A percentile compares a stretch with the other conserved stretches of the same genome.
phyloP scores from a whole-genome alignment of 768 basidiomycete species.

The Lactarius hengduanensis region DNA sequence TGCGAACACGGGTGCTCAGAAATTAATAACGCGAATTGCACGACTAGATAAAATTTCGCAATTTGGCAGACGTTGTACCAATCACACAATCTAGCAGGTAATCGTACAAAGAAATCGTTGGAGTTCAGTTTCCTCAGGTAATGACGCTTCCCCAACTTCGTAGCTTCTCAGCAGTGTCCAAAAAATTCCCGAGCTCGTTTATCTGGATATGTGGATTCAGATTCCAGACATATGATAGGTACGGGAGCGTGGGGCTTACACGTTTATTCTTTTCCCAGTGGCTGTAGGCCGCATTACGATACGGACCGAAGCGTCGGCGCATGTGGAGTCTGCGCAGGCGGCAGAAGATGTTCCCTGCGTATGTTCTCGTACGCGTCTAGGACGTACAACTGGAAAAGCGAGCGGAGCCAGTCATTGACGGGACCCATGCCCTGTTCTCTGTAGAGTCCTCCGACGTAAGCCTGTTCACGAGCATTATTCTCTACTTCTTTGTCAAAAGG shows the following conservation, averaged over 20 bases:
- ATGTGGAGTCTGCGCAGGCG: not conserved
- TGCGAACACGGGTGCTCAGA: not conserved
- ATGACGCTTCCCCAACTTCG: not conserved
- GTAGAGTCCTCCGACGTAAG: conserved; percentile 21
- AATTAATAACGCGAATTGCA: not conserved
- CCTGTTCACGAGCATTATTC: not conserved
- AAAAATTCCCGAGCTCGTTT: not conserved
- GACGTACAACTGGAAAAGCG: conserved; percentile 8
- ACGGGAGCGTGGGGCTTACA: not conserved
- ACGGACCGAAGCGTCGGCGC: not conserved
- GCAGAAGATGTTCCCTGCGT: conserved; percentile 16
- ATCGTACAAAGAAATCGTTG: not conserved
- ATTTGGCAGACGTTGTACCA: not conserved
- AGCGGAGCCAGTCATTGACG: conserved; percentile 13
- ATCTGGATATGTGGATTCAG: not conserved
- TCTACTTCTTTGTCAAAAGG: not conserved
- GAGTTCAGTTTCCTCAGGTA: not conserved
- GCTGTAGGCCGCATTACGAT: not conserved
- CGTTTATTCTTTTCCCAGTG: not conserved
- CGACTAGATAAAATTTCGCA: not conserved
- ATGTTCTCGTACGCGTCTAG: conserved; percentile 14
- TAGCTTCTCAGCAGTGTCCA: not conserved
- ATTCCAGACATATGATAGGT: not conserved
- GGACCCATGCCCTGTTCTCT: conserved; percentile 20
- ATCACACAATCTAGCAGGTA: not conserved